phyloP scores from a whole-genome alignment of 2,329 filamentous ascomycete genomes.

The Claviceps sp. region DNA sequence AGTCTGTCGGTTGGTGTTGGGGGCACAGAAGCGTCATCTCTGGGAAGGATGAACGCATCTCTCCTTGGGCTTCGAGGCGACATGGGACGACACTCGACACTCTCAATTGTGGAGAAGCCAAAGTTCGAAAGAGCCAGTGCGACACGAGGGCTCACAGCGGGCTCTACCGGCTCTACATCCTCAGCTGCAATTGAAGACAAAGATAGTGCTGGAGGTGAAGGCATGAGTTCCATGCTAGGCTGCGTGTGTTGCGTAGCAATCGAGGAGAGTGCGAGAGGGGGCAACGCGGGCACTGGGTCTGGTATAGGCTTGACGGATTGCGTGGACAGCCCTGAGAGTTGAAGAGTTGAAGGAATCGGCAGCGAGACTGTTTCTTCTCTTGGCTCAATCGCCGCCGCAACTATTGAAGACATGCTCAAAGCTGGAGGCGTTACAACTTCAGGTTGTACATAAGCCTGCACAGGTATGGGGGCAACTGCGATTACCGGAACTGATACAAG shows the following conservation, averaged over 20 bases:
- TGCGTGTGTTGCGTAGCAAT: constrained; percentile 20
- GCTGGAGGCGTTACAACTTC: constrained; percentile 6
- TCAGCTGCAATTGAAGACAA: constrained; percentile 25
- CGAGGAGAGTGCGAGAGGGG: constrained; percentile 17
- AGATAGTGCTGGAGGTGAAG: constrained; percentile 16
- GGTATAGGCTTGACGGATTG: constrained; percentile 24
- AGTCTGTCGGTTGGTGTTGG: constrained; percentile 27
- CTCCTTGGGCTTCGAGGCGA: constrained; percentile 37
- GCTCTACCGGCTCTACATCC: constrained; percentile 27
- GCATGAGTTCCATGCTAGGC: constrained; percentile 10
- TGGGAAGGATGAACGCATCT: constrained; percentile 43
- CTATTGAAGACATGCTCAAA: constrained; percentile 19
- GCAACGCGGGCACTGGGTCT: constrained; percentile 12
- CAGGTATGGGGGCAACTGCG: constrained; percentile 1
- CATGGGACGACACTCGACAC: constrained; percentile 32
- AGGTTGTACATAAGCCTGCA: background rate
- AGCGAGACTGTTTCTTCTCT: constrained; percentile 15
- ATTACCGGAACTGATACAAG: constrained; percentile 7
- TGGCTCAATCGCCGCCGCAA: constrained; percentile 21
- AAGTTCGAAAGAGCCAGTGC: constrained; percentile 19
- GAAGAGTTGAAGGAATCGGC: constrained; percentile 13
- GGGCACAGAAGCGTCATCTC: constrained; percentile 26
- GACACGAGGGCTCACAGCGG: constrained; percentile 15
- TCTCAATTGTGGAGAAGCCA: constrained; percentile 31
- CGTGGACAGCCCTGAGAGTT: constrained; percentile 21